These are phyloP conservation scores for Dissoconium aciculare DNA, from an alignment of 2,329 filamentous ascomycete species.

Conservation along the genomic window DNA sequence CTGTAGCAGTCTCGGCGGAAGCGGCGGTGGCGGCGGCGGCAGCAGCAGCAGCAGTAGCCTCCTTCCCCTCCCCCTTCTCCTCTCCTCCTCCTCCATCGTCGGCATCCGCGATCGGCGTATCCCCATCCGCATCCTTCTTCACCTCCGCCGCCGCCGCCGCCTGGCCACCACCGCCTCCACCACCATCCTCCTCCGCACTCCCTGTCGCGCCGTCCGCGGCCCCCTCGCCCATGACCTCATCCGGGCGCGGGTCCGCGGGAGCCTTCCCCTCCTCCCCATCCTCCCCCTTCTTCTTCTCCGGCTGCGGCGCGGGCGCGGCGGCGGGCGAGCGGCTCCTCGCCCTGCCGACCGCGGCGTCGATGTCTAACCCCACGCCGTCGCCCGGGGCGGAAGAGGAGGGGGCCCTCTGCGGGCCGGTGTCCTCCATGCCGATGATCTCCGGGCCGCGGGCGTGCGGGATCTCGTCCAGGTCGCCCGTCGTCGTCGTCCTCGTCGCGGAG, in stretches of 20 bases:
- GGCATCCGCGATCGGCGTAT: constrained; percentile 18
- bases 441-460: constrained; percentile 74
- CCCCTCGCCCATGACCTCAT: constrained; percentile 10
- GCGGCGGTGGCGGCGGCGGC: too few relatives aligned
- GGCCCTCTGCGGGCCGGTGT: constrained; percentile 65
- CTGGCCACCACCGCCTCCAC: constrained; percentile 9
- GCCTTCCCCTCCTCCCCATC: constrained; percentile 11
- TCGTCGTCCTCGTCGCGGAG: constrained; percentile 1
- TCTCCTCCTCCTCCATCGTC: neutral
- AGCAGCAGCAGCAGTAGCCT: too few relatives aligned
- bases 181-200: constrained; percentile 7
- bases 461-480: constrained; percentile 22
- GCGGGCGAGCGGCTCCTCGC: constrained; percentile 10
- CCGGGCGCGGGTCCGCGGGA: constrained; percentile 6
- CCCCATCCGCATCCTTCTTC: constrained; percentile 18
- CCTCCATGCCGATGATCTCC: constrained; percentile 67
- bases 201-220: constrained; percentile 7
- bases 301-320: constrained; percentile 1
- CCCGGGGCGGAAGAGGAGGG: constrained; percentile 15
- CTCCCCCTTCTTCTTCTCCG: constrained; percentile 6
- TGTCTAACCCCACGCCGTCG: constrained; percentile 19
- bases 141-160: constrained; percentile 10
- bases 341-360: constrained; percentile 29
- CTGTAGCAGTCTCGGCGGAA: too few relatives aligned
- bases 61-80: too few relatives aligned